These are phyloP conservation scores for Staphylotrichum tortipilum DNA, from an alignment of 495 filamentous ascomycete species.

Conservation along the genomic window DNA sequence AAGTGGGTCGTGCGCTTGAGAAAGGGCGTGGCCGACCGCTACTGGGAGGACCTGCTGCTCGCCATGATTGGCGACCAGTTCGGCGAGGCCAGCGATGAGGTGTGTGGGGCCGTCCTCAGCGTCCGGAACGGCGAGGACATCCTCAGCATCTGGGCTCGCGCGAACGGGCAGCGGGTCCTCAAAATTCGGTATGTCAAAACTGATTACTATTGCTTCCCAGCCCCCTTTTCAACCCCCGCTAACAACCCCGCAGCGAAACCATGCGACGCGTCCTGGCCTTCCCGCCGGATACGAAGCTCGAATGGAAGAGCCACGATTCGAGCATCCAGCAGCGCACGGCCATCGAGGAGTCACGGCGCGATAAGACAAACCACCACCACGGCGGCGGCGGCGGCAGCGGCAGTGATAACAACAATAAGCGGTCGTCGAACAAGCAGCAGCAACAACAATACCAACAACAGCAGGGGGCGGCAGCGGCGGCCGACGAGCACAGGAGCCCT, in stretches of 20 bases:
- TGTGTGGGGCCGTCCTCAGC: constrained; percentile 89
- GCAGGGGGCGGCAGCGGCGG: constrained; percentile 19
- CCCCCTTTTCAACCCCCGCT: constrained; percentile 2
- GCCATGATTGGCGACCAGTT: constrained; percentile 94
- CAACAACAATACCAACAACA: constrained; percentile 22
- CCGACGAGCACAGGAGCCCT: constrained; percentile 16
- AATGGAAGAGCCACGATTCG: constrained; percentile 85
- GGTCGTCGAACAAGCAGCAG: constrained; percentile 21
- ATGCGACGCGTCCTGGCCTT: constrained; percentile 82
- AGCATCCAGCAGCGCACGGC: constrained; percentile 74
- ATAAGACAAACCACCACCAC: constrained; percentile 51
- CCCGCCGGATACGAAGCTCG: constrained; percentile 79
- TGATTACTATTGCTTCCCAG: not conserved
- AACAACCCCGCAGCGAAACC: constrained; percentile 57
- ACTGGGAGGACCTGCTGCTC: constrained; percentile 93
- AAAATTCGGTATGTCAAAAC: constrained; percentile 72
- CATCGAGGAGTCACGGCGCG: constrained; percentile 74
- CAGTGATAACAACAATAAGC: too few species aligned
- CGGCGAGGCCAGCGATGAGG: constrained; percentile 83
- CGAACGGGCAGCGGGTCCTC: constrained; percentile 83
- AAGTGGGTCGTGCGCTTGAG: constrained; percentile 96
- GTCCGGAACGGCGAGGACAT: constrained; percentile 94
- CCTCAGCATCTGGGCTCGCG: constrained; percentile 92
- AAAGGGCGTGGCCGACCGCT: constrained; percentile 93
- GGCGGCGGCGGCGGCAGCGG: too few species aligned